Base-by-base conservation (phyloP, 805 yeast genomes). In the Suhomyces canberraensis region DNA sequence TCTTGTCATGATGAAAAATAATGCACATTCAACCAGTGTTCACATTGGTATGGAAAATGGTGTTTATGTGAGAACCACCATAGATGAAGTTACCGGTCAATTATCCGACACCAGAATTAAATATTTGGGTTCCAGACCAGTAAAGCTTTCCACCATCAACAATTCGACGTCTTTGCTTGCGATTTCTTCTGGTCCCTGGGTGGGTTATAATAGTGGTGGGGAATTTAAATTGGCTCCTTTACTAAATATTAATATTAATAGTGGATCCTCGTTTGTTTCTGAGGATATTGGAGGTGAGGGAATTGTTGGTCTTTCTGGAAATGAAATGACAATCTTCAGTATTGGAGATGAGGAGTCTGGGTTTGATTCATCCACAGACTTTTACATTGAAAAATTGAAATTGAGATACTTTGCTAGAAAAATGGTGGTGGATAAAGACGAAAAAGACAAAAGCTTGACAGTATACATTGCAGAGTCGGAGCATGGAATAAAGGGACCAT, bases 21-120 rank as follows among this genome's bases (percentile, higher is more conserved):
- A 48, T 38, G 18, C 44, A 37, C 25, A 41, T 42, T 29, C 22
- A 31, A 41, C 47, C 1, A 69, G 63, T 40, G 70, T 85, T 8
- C 95, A 89, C 57, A 73, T 88, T 33, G 97, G 97, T 1, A 70
- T 89, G 69, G 73, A 64, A n/a, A 86, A 80, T 56, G 98, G 98
- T 15, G 77, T 90, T 1, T 87, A 83, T 60, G 79, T 81, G 2
- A 65, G 81, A 13, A 75, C 87, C 0, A 60, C 64, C 4, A 47
- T 89, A 25, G 87, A 84, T 50, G 51, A 55, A 0, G 49, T 62
- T 4, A 67, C 81, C 3, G 96, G 95, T 3, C 54, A 52, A 3
- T 70, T 77, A 15, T 63, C 75, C 1, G 81, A 83, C 45, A 76
- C 88, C 1, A 68, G 83, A 48, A 76, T 79, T 13, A 79, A 81